A percentile compares a stretch with the other conserved stretches of the same genome.
Conservation (phyloP, 1,139 yeast species). For the Pichia norvegensis region DNA sequence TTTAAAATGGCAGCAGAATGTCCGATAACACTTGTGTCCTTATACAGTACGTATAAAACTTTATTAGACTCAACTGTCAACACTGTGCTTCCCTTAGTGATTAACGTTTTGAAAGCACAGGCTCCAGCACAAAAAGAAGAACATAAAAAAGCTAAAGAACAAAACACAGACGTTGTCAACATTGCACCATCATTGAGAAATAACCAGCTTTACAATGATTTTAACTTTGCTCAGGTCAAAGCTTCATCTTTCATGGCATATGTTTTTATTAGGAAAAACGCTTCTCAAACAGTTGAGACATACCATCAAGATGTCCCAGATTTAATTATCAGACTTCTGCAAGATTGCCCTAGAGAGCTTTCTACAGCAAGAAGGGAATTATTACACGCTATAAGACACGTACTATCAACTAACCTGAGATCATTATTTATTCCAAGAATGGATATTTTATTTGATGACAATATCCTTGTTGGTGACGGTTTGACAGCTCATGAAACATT, state of each 20-base stretch:
- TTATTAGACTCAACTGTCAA: constrained; percentile 68
- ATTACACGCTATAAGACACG: constrained; percentile 90
- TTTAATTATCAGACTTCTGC: constrained; percentile 72
- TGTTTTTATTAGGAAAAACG: constrained; percentile 77
- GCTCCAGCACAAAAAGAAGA: constrained; percentile 69
- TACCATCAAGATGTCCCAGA: constrained; percentile 78
- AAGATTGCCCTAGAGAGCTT: constrained; percentile 95
- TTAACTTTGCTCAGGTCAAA: constrained; percentile 90
- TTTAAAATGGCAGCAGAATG: constrained; percentile 93
- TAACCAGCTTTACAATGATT: constrained; percentile 78
- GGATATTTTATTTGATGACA: constrained; percentile 77
- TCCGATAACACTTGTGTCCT: constrained; percentile 91
- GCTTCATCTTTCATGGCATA: constrained; percentile 95
- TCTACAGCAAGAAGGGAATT: constrained; percentile 90
- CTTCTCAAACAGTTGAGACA: constrained; percentile 53
- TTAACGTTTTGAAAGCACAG: constrained; percentile 66
- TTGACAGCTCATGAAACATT: constrained; percentile 84
- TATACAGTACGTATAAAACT: constrained; percentile 79
- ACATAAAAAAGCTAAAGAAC: constrained; percentile 50
- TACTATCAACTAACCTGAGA: constrained; percentile 81
- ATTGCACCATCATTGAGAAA: constrained; percentile 66
- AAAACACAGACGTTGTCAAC: constrained; percentile 46
- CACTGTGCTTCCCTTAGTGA: constrained; percentile 71
- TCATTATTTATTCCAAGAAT: constrained; percentile 78
- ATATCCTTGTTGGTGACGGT: constrained; percentile 86